Evolutionary conservation across 176 grass and related monocot species (phyloP).

Genomic region (Hyparrhenia diplandra): DNA sequence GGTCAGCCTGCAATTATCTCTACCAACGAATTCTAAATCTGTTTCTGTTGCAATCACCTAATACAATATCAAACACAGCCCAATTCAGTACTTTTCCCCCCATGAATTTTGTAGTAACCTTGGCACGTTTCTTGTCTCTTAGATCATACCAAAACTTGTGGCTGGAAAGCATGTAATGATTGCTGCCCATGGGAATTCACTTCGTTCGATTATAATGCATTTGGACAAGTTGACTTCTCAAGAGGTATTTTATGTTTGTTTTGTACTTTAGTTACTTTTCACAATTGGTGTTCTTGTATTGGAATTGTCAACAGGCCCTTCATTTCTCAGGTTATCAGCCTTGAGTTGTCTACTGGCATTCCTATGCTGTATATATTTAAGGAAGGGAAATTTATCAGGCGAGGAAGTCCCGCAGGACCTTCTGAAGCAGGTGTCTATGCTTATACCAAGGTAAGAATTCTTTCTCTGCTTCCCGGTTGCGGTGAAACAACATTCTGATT

Average conservation of each 20-base stretch:
- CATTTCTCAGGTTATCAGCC: constrained; percentile 70
- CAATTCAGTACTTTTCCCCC: not conserved
- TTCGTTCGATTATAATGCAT: constrained; percentile 99
- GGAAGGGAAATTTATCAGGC: constrained; percentile 88
- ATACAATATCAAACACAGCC: not conserved
- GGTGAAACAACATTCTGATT: not conserved
- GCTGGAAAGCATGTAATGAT: constrained; percentile 96
- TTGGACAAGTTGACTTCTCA: constrained; percentile 94
- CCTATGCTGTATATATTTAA: constrained; percentile 99
- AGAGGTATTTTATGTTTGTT: constrained; percentile 43
- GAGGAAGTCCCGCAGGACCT: constrained; percentile 76
- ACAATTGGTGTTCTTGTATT: not conserved
- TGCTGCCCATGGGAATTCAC: constrained; percentile 93
- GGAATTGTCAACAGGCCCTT: not conserved
- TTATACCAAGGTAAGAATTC: constrained; percentile 75
- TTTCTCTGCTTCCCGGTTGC: constrained; percentile 5
- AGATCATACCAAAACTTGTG: constrained; percentile 51
- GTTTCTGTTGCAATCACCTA: not conserved
- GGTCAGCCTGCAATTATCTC: not conserved
- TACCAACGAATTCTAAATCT: not conserved
- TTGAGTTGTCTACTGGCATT: constrained; percentile 93
- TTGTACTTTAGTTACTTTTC: constrained; percentile 1
- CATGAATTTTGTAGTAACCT: not conserved
- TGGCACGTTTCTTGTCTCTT: not conserved
- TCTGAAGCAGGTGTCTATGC: constrained; percentile 95